Evolutionary conservation across 2,329 filamentous ascomycete species (phyloP), one percentile per base, ranked within the genome.

Genomic region (Phaeosphaeria sp.): DNA sequence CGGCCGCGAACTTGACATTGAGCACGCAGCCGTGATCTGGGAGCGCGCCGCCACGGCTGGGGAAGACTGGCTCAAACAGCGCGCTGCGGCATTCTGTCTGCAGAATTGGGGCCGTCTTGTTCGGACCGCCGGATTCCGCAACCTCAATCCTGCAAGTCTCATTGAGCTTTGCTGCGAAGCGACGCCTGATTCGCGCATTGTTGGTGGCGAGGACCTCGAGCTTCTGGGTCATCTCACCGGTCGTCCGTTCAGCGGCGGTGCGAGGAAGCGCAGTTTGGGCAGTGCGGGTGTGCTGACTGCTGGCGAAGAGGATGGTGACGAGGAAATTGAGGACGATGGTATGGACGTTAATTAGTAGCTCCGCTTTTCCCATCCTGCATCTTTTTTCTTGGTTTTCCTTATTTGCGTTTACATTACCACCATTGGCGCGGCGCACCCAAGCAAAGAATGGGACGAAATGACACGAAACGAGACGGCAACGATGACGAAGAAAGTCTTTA

Each of bases 11-110:
- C 85, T 99, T 2, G 94, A 98, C 73, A 90, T 98, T 41, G 92
- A 96, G 59, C 93, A 97, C 72, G 94, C 94, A 2, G 97, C 95
- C 63, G 90, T 96, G 66, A 93, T 97, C 55, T 99, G 96, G 93
- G 93, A 98, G 77, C 92, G 93, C 64, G 93, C 95, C 1, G 90
- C 90, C 7, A 87, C 94, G 15, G 94, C 95, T 17, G 91, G 89
- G 67, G 95, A 99, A 78, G 92, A 96, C 52, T 97, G 93, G 93
- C 84, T 99, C 41, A 91, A 93, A 75, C 91, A 91, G 68, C 89
- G 94, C 52, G 92, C 95, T 0, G 93, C 93, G 0, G 84, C 84
- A 47, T 98, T 96, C 78, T 97, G 93, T 73, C 87, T 99, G 77
- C 90, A 90, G 41, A 92, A 98, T 76, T 99, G 95, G 93, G 95